These are phyloP conservation scores for Breynia disticha DNA, from an alignment of 441 rosid genomes.

Conservation along the genomic window DNA sequence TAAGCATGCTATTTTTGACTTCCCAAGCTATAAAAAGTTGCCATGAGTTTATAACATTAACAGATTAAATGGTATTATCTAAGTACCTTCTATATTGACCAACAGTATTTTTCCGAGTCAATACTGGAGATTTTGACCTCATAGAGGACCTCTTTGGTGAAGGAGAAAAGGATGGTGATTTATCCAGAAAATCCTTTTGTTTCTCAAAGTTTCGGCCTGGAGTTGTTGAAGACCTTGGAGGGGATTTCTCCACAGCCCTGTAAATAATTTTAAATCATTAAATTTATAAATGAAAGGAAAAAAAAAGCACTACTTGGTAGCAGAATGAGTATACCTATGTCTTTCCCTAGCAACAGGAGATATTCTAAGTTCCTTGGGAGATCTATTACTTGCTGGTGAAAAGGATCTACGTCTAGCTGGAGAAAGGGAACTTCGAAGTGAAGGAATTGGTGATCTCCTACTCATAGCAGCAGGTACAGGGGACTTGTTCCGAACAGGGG, in stretches of 20 bases:
- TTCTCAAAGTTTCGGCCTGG: slow-evolving; percentile 16
- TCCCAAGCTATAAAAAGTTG: neutral
- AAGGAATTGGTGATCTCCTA: slow-evolving; percentile 1
- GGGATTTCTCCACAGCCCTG: neutral
- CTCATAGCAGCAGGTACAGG: slow-evolving; percentile 8
- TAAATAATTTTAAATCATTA: neutral
- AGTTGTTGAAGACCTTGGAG: slow-evolving; percentile 19
- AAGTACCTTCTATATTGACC: slow-evolving; percentile 32
- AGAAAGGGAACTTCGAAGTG: neutral
- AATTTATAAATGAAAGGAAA: neutral
- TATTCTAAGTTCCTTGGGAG: slow-evolving; percentile 21
- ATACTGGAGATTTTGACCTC: slow-evolving; percentile 19
- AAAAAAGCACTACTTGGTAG: neutral
- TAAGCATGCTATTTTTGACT: neutral
- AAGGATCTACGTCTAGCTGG: neutral
- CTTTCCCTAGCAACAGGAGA: slow-evolving; percentile 31
- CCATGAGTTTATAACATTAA: neutral
- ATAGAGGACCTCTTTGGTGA: slow-evolving; percentile 24
- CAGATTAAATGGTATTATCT: neutral
- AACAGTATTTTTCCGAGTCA: slow-evolving; percentile 16
- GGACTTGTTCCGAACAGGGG: slow-evolving; percentile 31
- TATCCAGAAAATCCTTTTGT: slow-evolving; percentile 15
- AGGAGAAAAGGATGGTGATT: slow-evolving; percentile 19
- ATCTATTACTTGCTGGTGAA: slow-evolving; percentile 27
- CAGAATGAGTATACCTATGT: slow-evolving; percentile 31